Evolutionary conservation across 495 filamentous ascomycete species (phyloP).

Genomic region (Immersiella caudata): DNA sequence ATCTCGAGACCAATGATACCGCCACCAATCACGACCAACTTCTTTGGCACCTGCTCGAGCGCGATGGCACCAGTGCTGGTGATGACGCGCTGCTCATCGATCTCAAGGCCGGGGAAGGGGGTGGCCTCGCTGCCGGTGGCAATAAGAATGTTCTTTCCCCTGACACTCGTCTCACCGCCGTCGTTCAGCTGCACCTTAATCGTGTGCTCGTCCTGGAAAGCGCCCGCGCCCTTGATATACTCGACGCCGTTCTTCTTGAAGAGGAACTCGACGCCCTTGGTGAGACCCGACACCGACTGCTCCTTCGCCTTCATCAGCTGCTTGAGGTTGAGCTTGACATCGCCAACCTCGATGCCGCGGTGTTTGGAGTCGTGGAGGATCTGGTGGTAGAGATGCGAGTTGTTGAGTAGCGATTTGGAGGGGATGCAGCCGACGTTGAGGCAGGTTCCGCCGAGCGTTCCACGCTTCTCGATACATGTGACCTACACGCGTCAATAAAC

Average conservation of each 20-base stretch:
- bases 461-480: slow-evolving; percentile 97
- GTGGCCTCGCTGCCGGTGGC: slow-evolving; percentile 93
- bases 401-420: slow-evolving; percentile 99
- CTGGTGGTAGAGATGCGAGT: slow-evolving; percentile 98
- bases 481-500: slow-evolving; percentile 58
- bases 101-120: slow-evolving; percentile 91
- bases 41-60: slow-evolving; percentile 88
- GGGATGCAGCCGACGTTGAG: slow-evolving; percentile 99
- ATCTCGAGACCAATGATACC: slow-evolving; percentile 99
- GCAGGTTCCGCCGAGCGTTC: slow-evolving; percentile 92
- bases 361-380: slow-evolving; percentile 96
- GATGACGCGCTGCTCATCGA: slow-evolving; percentile 96
- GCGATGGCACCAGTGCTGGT: slow-evolving; percentile 94
- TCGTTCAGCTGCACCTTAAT: slow-evolving; percentile 87
- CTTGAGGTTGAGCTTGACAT: slow-evolving; percentile 91
- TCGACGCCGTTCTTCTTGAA: slow-evolving; percentile 99
- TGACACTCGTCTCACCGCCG: slow-evolving; percentile 80
- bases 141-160: slow-evolving; percentile 96
- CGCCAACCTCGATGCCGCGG: slow-evolving; percentile 90
- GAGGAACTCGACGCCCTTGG: slow-evolving; percentile 96
- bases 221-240: slow-evolving; percentile 89
- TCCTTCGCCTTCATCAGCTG: slow-evolving; percentile 99
- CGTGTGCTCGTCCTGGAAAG: slow-evolving; percentile 87
- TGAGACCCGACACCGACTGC: slow-evolving; percentile 81
- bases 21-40: slow-evolving; percentile 96